Evolutionary conservation across 2,329 filamentous ascomycete species (phyloP), one percentile per base, ranked within the genome.

Genomic region (Iodosphaeria phyllophila): DNA sequence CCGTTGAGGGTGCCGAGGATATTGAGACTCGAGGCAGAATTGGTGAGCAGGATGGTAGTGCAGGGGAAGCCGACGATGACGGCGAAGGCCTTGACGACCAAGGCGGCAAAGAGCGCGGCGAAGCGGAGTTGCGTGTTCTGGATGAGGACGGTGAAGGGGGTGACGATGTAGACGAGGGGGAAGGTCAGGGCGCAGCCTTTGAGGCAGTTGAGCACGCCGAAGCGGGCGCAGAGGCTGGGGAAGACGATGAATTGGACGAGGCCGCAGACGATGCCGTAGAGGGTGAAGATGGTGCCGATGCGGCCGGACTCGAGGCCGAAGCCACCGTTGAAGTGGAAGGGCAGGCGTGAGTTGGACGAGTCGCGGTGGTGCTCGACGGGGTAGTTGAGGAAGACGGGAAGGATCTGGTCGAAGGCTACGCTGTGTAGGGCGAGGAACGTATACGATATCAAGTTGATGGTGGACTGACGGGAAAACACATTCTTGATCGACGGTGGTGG

Each of bases 1-100:
- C 86, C 89, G 41, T 95, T 95, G 28, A 95, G 53, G 0, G 84
- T 93, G 2, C 83, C 84, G 5, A 95, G 62, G 7, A 92, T 66
- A 21, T 64, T 57, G 10, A 92, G 54, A 27, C 74, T 83, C 1
- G 60, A 51, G 4, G 82, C 82, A 7, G 74, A 80, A 50, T 93
- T 93, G 15, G 84, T 93, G 18, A 95, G 63, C 23, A 95, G 58
- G 37, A 95, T 93, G 5, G 80, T 92, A 14, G 67, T 74, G 40
- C 79, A 89, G 0, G 89, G 86, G 44, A 93, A 93, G 1, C 76
- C 76, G 40, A 93, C 74, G 34, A 91, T 89, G 30, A 73, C 70
- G 19, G 64, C 67, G 27, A 77, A 62, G 7, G 75, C 74, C 46
- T 92, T 91, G 39, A 73, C 36, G 20, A 79, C 48, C 56, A 93